Conservation (phyloP, 345 rosid species). For the Eucalyptus microcorys region DNA sequence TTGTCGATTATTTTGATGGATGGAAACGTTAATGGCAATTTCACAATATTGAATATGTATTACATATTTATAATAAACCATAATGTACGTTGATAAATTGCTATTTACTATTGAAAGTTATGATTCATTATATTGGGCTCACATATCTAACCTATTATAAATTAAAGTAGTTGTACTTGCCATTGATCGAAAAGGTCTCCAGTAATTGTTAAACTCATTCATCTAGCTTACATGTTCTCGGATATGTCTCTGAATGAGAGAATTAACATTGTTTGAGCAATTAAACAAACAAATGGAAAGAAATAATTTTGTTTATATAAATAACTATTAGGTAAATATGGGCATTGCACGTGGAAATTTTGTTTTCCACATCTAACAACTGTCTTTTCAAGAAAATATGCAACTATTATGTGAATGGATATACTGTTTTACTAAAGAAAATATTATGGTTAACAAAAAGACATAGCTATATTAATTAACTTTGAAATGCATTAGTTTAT, state of each 20-base stretch:
- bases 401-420: not conserved
- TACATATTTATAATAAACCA: not conserved
- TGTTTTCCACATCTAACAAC: not conserved
- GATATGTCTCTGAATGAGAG: not conserved
- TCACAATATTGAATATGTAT: not conserved
- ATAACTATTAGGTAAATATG: not conserved
- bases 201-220: not conserved
- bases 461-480: not conserved
- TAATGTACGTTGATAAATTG: not conserved
- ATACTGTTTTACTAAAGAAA: not conserved
- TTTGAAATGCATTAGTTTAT: not conserved
- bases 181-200: not conserved
- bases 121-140: not conserved
- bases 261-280: not conserved
- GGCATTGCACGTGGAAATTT: not conserved
- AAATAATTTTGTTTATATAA: not conserved
- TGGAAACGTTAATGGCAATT: not conserved
- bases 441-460: not conserved
- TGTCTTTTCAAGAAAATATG: not conserved
- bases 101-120: not conserved
- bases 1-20: not conserved
- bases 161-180: not conserved
- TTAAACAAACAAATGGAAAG: not conserved
- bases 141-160: not conserved
- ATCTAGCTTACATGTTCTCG: not conserved